Percentiles rank a stretch among this genome's conserved stretches.
Evolutionary conservation across 345 rosid genomes (phyloP).

Genomic region (Luvunga scandens): DNA sequence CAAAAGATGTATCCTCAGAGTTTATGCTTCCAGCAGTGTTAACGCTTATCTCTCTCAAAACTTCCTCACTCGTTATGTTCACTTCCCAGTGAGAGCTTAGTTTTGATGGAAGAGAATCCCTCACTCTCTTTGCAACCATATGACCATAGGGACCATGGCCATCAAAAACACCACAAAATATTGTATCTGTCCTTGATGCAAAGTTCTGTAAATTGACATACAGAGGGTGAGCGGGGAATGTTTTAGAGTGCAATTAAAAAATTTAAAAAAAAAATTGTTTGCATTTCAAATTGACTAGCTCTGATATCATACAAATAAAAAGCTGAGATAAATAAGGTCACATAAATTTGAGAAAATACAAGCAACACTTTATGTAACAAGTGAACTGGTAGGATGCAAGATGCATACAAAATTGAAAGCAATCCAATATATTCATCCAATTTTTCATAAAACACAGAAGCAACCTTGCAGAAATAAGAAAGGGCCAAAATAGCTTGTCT

Average conservation of each 20-base stretch:
- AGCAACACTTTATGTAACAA: neutral
- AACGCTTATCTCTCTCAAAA: constrained; percentile 42
- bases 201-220: constrained; percentile 54
- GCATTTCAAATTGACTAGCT: neutral
- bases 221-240: constrained; percentile 9
- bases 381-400: neutral
- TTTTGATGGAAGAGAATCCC: constrained; percentile 88
- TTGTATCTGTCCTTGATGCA: constrained; percentile 73
- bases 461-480: neutral
- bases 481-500: neutral
- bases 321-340: neutral
- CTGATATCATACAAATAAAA: neutral
- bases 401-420: neutral
- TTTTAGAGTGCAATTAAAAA: neutral
- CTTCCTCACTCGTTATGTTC: constrained; percentile 50
- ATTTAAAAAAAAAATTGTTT: neutral
- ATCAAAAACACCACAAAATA: constrained; percentile 97
- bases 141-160: constrained; percentile 99
- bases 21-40: constrained; percentile 49
- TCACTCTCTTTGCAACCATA: constrained; percentile 92
- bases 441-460: neutral
- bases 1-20: constrained; percentile 52
- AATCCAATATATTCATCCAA: neutral
- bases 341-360: neutral
- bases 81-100: constrained; percentile 82